Evolutionary conservation across 768 basidiomycete genomes (phyloP).

Genomic region (Pleurotus citrinopileatus): DNA sequence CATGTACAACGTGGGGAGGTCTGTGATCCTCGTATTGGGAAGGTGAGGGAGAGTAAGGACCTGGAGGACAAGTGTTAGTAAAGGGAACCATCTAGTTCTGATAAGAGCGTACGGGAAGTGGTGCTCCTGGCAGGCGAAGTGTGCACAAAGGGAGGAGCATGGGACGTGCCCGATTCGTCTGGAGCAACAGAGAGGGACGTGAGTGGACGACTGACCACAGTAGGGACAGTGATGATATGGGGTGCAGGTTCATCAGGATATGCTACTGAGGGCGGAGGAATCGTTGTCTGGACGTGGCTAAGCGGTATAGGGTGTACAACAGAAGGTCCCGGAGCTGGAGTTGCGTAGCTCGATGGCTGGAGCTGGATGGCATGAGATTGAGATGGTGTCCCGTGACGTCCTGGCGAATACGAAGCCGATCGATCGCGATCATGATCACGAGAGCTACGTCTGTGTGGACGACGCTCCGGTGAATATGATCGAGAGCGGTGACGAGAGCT

Average conservation of each 20-base stretch:
- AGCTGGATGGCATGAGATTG: constrained; percentile 1
- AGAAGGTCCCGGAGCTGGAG: constrained; percentile 3
- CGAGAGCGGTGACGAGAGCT: constrained; percentile 21
- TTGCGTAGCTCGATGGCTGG: not conserved
- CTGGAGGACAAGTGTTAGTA: constrained; percentile 1
- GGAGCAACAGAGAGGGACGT: not conserved
- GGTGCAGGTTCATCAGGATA: constrained; percentile 1
- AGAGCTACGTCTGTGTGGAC: constrained; percentile 18
- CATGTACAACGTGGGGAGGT: not conserved
- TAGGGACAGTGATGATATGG: constrained; percentile 15
- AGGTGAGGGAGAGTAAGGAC: constrained; percentile 11
- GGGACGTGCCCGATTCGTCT: constrained; percentile 2
- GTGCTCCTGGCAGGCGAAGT: not conserved
- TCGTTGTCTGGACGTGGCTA: not conserved
- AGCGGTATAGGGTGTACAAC: not conserved
- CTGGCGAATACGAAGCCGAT: constrained; percentile 5
- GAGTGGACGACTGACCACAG: constrained; percentile 13
- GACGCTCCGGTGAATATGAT: constrained; percentile 14
- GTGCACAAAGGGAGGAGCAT: constrained; percentile 1
- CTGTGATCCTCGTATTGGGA: constrained; percentile 11
- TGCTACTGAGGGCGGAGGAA: not conserved
- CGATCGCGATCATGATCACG: constrained; percentile 10
- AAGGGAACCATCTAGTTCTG: not conserved
- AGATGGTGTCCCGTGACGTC: constrained; percentile 13
- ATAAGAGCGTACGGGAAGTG: not conserved